Evolutionary conservation across 2,329 filamentous ascomycete genomes (phyloP), one percentile per base, ranked within the genome.

Genomic region (Aureobasidium sp.): DNA sequence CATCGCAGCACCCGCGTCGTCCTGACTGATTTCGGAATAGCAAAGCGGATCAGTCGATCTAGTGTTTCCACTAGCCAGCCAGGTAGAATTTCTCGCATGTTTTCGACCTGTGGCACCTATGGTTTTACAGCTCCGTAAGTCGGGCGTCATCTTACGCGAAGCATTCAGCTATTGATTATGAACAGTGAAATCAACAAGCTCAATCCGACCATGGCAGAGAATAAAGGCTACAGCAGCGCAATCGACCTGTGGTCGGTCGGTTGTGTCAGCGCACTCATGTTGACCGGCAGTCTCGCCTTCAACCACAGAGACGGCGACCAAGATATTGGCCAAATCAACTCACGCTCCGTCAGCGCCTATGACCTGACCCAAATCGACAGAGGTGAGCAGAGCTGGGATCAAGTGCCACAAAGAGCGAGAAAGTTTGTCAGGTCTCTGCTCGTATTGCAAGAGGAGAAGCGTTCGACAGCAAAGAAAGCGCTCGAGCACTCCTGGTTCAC

Each of bases 161-260:
- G 20, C 17, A 5, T 49, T 25, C 20, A 37, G 27, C 51, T 14
- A 62, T 9, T 63, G 44, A 31, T 25, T n/a, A 22, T 12, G 12
- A 34, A 42, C 42, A 69, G 70, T 62, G 78, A 75, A 66, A 74
- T 76, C n/a, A 66, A 74, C 62, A 65, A 64, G 42, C 65, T 62
- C 45, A 78, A 71, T 64, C 65, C 62, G 15, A 64, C 63, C 34
- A 70, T 68, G 29, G 67, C 68, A 9, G 37, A 42, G 1, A 64
- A 68, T 1, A 49, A 68, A 39, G 81, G 82, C 2, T 86, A 86
- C 68, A 83, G 81, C 31, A 80, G 80, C 67, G 78, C 81, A 11
- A 76, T 86, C 9, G 84, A 87, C 65, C 78, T 87, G 70, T 87
- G 84, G 84, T 83, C 84, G 0, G 67, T 87, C n/a, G 84, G 84